phyloP scores from a whole-genome alignment of 2,329 filamentous ascomycete genomes.

The Colletotrichum musae region DNA sequence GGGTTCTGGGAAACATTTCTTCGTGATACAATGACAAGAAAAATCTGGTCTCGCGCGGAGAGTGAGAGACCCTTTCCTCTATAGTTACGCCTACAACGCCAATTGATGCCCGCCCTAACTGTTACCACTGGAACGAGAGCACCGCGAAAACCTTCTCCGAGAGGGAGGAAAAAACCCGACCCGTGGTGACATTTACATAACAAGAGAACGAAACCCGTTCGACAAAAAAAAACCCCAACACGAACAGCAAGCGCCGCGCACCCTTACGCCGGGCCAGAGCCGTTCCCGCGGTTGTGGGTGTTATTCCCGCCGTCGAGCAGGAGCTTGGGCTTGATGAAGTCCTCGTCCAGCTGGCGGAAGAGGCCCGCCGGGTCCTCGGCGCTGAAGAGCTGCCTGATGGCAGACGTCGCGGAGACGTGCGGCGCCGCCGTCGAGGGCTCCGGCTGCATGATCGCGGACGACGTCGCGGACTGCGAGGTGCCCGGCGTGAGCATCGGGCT shows the following conservation, averaged over 20 bases:
- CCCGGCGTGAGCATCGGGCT: conserved; percentile 53
- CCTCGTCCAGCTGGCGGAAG: conserved; percentile 94
- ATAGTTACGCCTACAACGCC: no score
- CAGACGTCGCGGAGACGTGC: conserved; percentile 79
- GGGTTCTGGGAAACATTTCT: no score
- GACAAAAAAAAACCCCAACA: not conserved
- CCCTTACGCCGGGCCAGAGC: conserved; percentile 30
- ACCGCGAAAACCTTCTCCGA: no score
- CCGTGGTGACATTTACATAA: no score
- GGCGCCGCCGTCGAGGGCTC: conserved; percentile 46
- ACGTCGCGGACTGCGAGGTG: conserved; percentile 39
- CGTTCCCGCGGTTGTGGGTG: conserved; percentile 30
- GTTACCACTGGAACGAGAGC: no score
- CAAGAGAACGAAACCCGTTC: no score
- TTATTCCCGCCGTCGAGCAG: conserved; percentile 78
- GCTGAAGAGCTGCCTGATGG: conserved; percentile 85
- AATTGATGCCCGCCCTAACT: no score
- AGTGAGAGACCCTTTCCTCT: no score
- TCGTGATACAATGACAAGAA: no score
- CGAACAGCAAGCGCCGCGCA: not conserved
- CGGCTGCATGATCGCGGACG: conserved; percentile 37
- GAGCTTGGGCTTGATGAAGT: conserved; percentile 93
- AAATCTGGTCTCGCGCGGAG: no score
- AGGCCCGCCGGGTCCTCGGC: conserved; percentile 90
- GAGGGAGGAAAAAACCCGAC: no score